Percentiles rank a stretch among this genome's conserved stretches.
Conservation (phyloP, 306 rosid species). For the Trichosanthes cucumerina region DNA sequence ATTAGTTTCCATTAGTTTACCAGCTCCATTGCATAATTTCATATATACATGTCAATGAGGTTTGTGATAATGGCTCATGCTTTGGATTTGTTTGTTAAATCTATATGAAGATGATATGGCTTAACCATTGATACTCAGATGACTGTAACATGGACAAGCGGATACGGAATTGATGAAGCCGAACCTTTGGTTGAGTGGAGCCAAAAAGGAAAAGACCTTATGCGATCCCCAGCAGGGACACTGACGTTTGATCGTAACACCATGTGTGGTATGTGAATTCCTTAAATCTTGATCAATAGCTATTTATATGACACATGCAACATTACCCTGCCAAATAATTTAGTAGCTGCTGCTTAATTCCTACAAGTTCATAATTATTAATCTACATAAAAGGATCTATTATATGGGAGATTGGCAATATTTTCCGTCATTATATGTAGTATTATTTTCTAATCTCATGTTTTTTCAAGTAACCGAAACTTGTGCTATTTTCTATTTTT, state of each 20-base stretch:
- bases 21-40: background rate
- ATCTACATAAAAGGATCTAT: background rate
- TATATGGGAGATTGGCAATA: background rate
- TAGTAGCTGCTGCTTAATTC: background rate
- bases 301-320: background rate
- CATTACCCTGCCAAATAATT: background rate
- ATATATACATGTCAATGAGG: background rate
- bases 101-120: conserved; percentile 1
- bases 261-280: conserved; percentile 59
- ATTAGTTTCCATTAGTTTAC: background rate
- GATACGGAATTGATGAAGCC: conserved; percentile 65
- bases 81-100: background rate
- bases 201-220: conserved; percentile 35
- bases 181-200: conserved; percentile 90
- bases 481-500: background rate
- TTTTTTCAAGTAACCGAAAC: background rate
- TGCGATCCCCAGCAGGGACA: conserved; percentile 64
- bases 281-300: background rate
- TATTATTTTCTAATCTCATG: background rate
- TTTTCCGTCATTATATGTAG: background rate
- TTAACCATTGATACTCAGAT: conserved; percentile 33
- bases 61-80: background rate
- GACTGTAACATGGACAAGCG: conserved; percentile 96
- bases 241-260: conserved; percentile 62
- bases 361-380: background rate